These are phyloP conservation scores for Lipomyces anomalus DNA, from an alignment of 805 yeast genomes.

Conservation along the genomic window DNA sequence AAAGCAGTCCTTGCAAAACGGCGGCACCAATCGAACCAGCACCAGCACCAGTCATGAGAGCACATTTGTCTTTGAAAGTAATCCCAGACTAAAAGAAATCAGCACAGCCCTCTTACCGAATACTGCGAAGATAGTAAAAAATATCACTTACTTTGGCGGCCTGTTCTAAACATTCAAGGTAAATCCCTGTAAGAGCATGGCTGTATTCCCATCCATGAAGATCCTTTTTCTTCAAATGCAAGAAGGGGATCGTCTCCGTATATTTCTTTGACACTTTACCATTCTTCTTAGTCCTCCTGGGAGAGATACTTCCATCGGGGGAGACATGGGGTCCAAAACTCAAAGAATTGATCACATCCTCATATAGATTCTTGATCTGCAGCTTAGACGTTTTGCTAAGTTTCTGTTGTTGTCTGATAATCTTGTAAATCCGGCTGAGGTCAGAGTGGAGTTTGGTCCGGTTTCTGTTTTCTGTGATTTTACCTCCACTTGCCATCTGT, in stretches of 20 bases:
- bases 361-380: conserved; percentile 26
- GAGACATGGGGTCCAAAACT: conserved; percentile 9
- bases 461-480: conserved; percentile 54
- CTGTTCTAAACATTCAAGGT: conserved; percentile 83
- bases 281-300: conserved; percentile 23
- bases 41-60: conserved; percentile 96
- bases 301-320: conserved; percentile 23
- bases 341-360: conserved; percentile 32
- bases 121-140: neutral
- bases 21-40: conserved; percentile 98
- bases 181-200: conserved; percentile 65
- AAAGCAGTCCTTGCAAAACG: conserved; percentile 83
- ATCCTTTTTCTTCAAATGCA: conserved; percentile 79
- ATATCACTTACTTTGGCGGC: conserved; percentile 61
- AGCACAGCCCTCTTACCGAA: too few species aligned
- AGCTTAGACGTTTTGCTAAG: conserved; percentile 43
- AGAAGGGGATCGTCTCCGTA: conserved; percentile 81
- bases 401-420: conserved; percentile 70
- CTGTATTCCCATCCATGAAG: conserved; percentile 82
- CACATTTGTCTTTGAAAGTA: conserved; percentile 80
- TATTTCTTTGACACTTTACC: conserved; percentile 26
- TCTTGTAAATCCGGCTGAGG: conserved; percentile 72
- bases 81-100: conserved; percentile 53
- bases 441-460: conserved; percentile 61
- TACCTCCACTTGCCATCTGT: conserved; percentile 95